phyloP scores from a whole-genome alignment of 2,329 filamentous ascomycete species.

The Colletotrichum aenigma region DNA sequence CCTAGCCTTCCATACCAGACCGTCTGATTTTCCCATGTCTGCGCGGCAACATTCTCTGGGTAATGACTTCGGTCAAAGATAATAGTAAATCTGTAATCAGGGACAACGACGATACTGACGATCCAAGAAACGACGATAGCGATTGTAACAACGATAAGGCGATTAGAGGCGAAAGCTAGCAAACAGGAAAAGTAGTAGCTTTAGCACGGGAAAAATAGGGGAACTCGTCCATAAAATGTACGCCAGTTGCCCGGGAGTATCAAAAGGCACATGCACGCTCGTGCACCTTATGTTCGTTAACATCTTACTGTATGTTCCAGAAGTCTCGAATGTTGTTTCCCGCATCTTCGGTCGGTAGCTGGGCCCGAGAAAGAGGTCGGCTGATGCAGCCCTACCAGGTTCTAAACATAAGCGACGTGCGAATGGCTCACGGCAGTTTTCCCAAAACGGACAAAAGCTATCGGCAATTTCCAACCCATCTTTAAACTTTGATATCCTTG shows the following conservation, averaged over 20 bases:
- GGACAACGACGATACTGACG: fast-evolving
- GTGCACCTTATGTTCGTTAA: background rate
- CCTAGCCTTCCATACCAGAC: background rate
- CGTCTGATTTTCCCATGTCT: background rate
- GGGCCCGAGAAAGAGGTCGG: background rate
- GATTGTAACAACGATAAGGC: background rate
- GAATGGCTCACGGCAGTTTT: background rate
- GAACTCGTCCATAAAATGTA: background rate
- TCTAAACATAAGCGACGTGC: background rate
- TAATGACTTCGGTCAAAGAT: background rate
- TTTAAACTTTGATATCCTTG: background rate
- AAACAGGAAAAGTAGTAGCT: background rate
- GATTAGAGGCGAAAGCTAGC: background rate
- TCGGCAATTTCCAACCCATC: background rate
- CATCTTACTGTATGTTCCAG: background rate
- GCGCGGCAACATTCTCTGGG: fast-evolving
- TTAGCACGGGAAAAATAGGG: background rate
- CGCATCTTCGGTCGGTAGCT: background rate
- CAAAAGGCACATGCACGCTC: background rate
- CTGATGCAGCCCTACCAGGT: background rate
- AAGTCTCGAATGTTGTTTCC: background rate
- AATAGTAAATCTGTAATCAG: background rate
- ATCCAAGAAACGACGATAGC: background rate
- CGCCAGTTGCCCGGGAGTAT: background rate
- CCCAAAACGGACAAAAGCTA: background rate